Evolutionary conservation across 2,329 filamentous ascomycete species (phyloP).

Genomic region (Pezicula carpinea): DNA sequence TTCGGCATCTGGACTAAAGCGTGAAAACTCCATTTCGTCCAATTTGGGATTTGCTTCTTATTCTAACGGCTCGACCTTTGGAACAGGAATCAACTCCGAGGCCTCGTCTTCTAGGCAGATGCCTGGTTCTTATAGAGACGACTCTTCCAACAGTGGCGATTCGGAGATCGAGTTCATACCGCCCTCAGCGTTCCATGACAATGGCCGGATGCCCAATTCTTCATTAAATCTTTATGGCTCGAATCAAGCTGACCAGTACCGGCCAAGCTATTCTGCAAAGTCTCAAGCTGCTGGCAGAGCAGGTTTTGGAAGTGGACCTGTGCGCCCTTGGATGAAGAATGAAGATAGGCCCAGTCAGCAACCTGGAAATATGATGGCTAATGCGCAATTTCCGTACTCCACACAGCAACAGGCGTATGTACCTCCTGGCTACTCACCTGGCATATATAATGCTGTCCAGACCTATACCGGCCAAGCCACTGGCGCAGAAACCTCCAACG

Average conservation of each 20-base stretch:
- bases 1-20: neutral
- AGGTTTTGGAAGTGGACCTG: slow-evolving; percentile 23
- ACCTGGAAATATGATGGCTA: slow-evolving; percentile 1
- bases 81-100: slow-evolving; percentile 5
- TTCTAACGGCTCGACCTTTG: neutral
- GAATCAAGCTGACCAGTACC: neutral
- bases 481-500: too few species aligned
- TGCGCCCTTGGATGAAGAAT: slow-evolving; percentile 13
- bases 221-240: slow-evolving; percentile 1
- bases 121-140: slow-evolving; percentile 18
- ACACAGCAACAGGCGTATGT: too few species aligned
- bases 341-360: slow-evolving; percentile 5
- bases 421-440: too few species aligned
- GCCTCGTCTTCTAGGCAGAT: slow-evolving; percentile 4
- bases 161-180: slow-evolving; percentile 28
- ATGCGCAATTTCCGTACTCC: neutral
- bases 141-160: slow-evolving; percentile 18
- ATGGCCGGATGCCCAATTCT: slow-evolving; percentile 10
- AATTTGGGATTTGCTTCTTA: neutral
- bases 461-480: too few species aligned
- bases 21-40: too few species aligned
- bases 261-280: slow-evolving; percentile 8
- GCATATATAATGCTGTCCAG: too few species aligned
- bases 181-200: slow-evolving; percentile 21
- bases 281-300: slow-evolving; percentile 11